Evolutionary conservation across 768 basidiomycete species (phyloP), one percentile per base, ranked within the genome.

Genomic region (Candolleomyces aberdarensis): DNA sequence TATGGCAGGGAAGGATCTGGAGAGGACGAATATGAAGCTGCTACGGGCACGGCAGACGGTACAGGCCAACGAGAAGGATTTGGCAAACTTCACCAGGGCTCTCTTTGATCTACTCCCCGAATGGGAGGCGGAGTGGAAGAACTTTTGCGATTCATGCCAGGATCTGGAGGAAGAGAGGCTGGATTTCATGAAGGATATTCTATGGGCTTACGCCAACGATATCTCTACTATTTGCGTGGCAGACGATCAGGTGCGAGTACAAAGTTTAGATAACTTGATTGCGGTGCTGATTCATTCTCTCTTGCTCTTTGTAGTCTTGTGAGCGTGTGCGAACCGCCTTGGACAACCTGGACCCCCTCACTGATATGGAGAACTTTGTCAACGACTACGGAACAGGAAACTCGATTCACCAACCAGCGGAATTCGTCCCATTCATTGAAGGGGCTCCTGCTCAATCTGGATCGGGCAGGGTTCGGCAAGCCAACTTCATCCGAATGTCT

Each of bases 121-220:
- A 64, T 98, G 96, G 96, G 96, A 98, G 71, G 78, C 80, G 62
- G 90, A 95, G 56, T 99, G 96, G 96, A 96, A 92, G 74, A 80
- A 79, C 13, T 98, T 96, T 74, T 98, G 94, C 70, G 97, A 99
- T 74, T 83, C 84, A n/a, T 93, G 92, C 64, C 97, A 99, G 75
- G 97, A 99, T 77, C 75, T 97, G 48, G 97, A 99, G 68, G 96
- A 98, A 67, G 97, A 98, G 58, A 83, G 97, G 26, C 74, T 95
- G 72, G 94, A 96, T 62, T 91, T 96, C 72, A 86, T 92, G 78
- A 98, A 96, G 76, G 94, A 96, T 71, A 90, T 88, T 58, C 79
- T 97, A 65, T 99, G 97, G 96, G 83, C 87, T 5, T 98, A 94
- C 71, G 96, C 96, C 0, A 99, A 99, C 70, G 89, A 88, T 1